Evolutionary conservation across 805 yeast genomes (phyloP).

Genomic region (Zygosaccharomyces pseudorouxii): DNA sequence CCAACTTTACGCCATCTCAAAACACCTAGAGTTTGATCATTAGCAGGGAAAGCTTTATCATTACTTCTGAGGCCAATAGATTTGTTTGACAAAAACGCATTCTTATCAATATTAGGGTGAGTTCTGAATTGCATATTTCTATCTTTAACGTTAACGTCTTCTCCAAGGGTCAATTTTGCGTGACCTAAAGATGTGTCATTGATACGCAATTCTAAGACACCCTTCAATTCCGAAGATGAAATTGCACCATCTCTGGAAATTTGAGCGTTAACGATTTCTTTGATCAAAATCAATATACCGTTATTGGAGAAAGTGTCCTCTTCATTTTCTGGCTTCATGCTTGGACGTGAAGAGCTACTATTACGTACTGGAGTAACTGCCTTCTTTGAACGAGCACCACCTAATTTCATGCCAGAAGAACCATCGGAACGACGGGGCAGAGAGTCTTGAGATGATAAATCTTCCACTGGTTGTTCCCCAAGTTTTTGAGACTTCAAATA

Average conservation of each 20-base stretch:
- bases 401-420: constrained; percentile 30
- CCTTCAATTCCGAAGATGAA: constrained; percentile 70
- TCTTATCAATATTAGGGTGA: constrained; percentile 92
- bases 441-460: constrained; percentile 4
- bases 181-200: constrained; percentile 68
- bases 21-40: constrained; percentile 86
- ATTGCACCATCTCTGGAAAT: constrained; percentile 80
- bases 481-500: constrained; percentile 22
- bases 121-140: constrained; percentile 69
- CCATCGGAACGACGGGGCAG: constrained; percentile 12
- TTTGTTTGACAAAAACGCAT: constrained; percentile 51
- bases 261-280: constrained; percentile 73
- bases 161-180: constrained; percentile 55
- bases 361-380: constrained; percentile 9
- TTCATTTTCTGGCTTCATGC: constrained; percentile 15
- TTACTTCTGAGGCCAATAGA: constrained; percentile 73
- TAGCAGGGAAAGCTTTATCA: constrained; percentile 79
- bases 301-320: constrained; percentile 46
- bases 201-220: constrained; percentile 84
- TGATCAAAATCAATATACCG: constrained; percentile 73
- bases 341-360: constrained; percentile 10
- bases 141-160: constrained; percentile 45
- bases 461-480: constrained; percentile 10
- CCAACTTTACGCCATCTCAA: constrained; percentile 85
- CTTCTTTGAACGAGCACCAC: constrained; percentile 14